A percentile compares a stretch with the other conserved stretches of the same genome.
phyloP scores from a whole-genome alignment of 441 rosid species.

The Isatis lusitanica region DNA sequence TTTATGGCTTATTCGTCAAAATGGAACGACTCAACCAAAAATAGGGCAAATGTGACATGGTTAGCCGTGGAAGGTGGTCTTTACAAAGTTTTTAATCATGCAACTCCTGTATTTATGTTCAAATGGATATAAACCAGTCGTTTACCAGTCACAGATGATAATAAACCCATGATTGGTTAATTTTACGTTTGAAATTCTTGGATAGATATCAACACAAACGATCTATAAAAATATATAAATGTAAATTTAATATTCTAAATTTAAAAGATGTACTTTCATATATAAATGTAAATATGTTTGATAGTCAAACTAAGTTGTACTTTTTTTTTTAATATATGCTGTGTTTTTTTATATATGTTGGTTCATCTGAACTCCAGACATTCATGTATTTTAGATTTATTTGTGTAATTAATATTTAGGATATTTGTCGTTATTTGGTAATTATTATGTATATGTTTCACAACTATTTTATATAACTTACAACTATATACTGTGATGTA shows the following conservation, averaged over 20 bases:
- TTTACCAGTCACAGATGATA: too few species aligned
- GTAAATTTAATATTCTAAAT: background rate
- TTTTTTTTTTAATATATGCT: too few species aligned
- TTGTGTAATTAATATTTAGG: too few species aligned
- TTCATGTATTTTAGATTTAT: too few species aligned
- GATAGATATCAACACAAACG: background rate
- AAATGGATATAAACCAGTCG: background rate
- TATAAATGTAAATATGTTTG: background rate
- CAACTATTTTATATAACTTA: too few species aligned
- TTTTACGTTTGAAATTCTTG: background rate
- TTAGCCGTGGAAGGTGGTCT: background rate
- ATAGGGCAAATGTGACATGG: slow-evolving; percentile 10
- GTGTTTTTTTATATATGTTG: too few species aligned
- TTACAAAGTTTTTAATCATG: background rate
- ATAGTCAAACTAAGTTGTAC: background rate
- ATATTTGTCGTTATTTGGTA: too few species aligned
- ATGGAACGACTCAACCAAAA: background rate
- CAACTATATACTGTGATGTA: too few species aligned
- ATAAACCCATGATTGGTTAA: background rate
- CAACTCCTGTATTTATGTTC: background rate
- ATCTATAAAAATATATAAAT: background rate
- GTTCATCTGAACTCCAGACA: too few species aligned
- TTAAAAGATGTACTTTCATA: background rate
- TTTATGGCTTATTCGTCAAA: background rate
- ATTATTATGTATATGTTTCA: too few species aligned